These are phyloP conservation scores for Neurospora sp. DNA, from an alignment of 495 filamentous ascomycete genomes.

Conservation along the genomic window DNA sequence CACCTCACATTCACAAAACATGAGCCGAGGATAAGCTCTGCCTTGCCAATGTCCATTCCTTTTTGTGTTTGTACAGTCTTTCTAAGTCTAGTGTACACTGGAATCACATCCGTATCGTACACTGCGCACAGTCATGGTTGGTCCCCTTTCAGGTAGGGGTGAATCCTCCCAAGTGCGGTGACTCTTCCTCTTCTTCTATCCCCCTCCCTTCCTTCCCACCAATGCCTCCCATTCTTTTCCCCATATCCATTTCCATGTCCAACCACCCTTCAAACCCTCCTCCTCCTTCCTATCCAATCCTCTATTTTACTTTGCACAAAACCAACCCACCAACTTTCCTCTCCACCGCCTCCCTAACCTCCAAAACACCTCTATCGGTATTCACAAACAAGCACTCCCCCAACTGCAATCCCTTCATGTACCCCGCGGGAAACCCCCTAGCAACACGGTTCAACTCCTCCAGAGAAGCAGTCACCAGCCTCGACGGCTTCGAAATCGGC, in stretches of 20 bases:
- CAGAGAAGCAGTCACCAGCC: slow-evolving; percentile 55
- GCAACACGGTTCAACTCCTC: slow-evolving; percentile 50
- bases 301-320: slow-evolving; percentile 58
- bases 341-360: slow-evolving; percentile 78
- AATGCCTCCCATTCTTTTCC: background rate
- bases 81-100: background rate
- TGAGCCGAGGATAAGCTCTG: background rate
- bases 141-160: background rate
- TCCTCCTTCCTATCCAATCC: slow-evolving; percentile 3
- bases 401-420: slow-evolving; percentile 62
- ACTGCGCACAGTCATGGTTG: background rate
- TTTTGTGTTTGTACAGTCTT: background rate
- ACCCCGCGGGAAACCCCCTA: slow-evolving; percentile 52
- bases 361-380: slow-evolving; percentile 73
- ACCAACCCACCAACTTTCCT: slow-evolving; percentile 76
- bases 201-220: background rate
- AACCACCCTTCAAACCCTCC: slow-evolving; percentile 2
- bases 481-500: slow-evolving; percentile 68
- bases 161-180: background rate
- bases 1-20: background rate
- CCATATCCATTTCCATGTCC: background rate
- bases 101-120: slow-evolving; percentile 1
- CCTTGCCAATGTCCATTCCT: background rate
- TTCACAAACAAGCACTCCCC: slow-evolving; percentile 78
- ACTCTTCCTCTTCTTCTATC: background rate